These are phyloP conservation scores for Vicia faba DNA, from an alignment of 306 rosid genomes.

Conservation along the genomic window DNA sequence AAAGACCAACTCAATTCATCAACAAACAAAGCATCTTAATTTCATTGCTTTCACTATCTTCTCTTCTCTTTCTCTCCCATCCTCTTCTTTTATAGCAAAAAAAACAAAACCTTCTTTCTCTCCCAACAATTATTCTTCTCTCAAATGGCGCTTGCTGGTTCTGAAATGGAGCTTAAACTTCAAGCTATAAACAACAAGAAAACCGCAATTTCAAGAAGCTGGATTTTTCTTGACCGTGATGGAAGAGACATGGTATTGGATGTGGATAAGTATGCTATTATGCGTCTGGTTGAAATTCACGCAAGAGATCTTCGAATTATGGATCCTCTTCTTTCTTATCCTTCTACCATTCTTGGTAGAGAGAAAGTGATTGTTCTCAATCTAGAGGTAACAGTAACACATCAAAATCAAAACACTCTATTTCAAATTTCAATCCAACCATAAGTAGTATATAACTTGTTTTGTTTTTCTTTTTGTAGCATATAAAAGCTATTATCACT, in stretches of 20 bases:
- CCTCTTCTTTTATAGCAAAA: neutral
- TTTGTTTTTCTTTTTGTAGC: conserved; percentile 54
- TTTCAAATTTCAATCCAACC: neutral
- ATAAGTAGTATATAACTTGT: neutral
- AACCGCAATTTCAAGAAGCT: conserved; percentile 59
- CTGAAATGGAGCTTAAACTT: conserved; percentile 47
- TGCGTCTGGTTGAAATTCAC: conserved; percentile 68
- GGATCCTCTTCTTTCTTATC: conserved; percentile 73
- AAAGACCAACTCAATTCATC: conserved; percentile 33
- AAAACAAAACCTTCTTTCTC: neutral
- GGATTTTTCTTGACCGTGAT: conserved; percentile 62
- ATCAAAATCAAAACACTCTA: neutral
- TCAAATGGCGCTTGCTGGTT: conserved; percentile 31
- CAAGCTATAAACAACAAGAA: conserved; percentile 49
- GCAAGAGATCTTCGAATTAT: conserved; percentile 84
- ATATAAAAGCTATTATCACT: conserved; percentile 82
- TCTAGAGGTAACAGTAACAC: conserved; percentile 67
- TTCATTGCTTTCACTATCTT: neutral
- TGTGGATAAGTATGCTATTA: conserved; percentile 75
- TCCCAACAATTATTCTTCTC: neutral
- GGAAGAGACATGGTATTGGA: conserved; percentile 58
- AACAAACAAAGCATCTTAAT: conserved; percentile 1
- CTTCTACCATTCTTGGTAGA: conserved; percentile 78
- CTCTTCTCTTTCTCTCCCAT: conserved; percentile 34
- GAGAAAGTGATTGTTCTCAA: conserved; percentile 84